Percentiles rank a stretch among this genome's conserved stretches.
These are phyloP conservation scores for Leishmania tarentolae DNA, from an alignment of 208 protist genomes.

Conservation along the genomic window DNA sequence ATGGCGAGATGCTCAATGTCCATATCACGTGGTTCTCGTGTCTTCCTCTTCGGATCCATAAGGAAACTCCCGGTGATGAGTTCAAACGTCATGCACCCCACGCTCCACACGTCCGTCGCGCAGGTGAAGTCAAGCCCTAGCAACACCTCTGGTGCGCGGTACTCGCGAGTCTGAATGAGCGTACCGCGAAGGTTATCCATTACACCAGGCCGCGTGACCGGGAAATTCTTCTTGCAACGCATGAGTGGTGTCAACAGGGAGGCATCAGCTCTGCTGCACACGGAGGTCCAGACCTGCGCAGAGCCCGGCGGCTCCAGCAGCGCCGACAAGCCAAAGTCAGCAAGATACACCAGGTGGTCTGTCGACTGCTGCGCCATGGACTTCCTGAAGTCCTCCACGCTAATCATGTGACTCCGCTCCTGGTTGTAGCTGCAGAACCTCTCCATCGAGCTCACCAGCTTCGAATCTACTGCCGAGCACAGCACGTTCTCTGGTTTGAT, in stretches of 20 bases:
- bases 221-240: slow-evolving; percentile 64
- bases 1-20: slow-evolving; percentile 79
- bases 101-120: slow-evolving; percentile 90
- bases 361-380: slow-evolving; percentile 32
- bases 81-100: slow-evolving; percentile 92
- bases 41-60: slow-evolving; percentile 82
- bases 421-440: slow-evolving; percentile 66
- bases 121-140: slow-evolving; percentile 88
- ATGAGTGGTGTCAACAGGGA: slow-evolving; percentile 40
- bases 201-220: slow-evolving; percentile 50
- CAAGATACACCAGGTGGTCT: slow-evolving; percentile 65
- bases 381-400: slow-evolving; percentile 26
- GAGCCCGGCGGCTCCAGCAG: slow-evolving; percentile 51
- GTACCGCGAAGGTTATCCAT: slow-evolving; percentile 66
- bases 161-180: slow-evolving; percentile 92
- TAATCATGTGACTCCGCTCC: slow-evolving; percentile 46
- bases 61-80: slow-evolving; percentile 87
- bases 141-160: slow-evolving; percentile 90
- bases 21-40: slow-evolving; percentile 57
- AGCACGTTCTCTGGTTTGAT: slow-evolving; percentile 93
- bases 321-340: slow-evolving; percentile 81
- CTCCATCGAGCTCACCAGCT: slow-evolving; percentile 65
- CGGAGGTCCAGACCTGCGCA: slow-evolving; percentile 14
- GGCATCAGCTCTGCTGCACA: slow-evolving; percentile 21
- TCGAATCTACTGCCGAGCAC: slow-evolving; percentile 63